These are phyloP conservation scores for Populus hybrid DNA, from an alignment of 441 rosid genomes.

Conservation along the genomic window DNA sequence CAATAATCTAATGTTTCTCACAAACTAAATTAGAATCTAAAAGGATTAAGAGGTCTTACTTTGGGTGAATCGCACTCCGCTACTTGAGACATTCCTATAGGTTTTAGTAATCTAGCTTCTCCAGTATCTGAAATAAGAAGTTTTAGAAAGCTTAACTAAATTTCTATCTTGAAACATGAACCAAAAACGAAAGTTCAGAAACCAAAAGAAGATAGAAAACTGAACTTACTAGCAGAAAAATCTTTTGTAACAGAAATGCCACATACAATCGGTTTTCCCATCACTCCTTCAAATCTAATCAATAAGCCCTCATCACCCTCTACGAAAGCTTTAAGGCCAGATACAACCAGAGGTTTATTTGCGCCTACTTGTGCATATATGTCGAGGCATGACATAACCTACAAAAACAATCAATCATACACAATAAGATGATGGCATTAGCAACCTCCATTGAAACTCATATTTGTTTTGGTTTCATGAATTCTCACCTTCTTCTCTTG, in stretches of 20 bases:
- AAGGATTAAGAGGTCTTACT: conserved; percentile 25
- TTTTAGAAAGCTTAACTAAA: not conserved
- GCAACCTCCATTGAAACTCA: not conserved
- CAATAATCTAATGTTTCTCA: not conserved
- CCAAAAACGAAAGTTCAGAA: not conserved
- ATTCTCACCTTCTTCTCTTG: conserved; percentile 54
- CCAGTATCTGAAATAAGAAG: conserved; percentile 28
- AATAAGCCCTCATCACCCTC: conserved; percentile 36
- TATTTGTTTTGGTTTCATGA: not conserved
- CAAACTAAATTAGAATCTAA: not conserved
- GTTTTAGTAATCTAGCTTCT: conserved; percentile 29
- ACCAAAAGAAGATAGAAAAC: not conserved
- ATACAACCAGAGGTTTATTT: conserved; percentile 52
- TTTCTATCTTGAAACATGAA: not conserved
- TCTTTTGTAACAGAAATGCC: conserved; percentile 48
- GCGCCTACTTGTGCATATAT: conserved; percentile 65
- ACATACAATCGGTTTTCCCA: conserved; percentile 50
- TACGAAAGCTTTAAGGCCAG: conserved; percentile 49
- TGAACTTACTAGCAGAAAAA: conserved; percentile 26
- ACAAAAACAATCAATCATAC: not conserved
- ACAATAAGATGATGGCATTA: not conserved
- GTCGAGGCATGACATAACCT: conserved; percentile 58
- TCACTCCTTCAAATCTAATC: conserved; percentile 59
- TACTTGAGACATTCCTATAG: conserved; percentile 25
- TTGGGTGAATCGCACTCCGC: conserved; percentile 26